phyloP scores from a whole-genome alignment of 345 rosid genomes.

The Linum usitatissimum region DNA sequence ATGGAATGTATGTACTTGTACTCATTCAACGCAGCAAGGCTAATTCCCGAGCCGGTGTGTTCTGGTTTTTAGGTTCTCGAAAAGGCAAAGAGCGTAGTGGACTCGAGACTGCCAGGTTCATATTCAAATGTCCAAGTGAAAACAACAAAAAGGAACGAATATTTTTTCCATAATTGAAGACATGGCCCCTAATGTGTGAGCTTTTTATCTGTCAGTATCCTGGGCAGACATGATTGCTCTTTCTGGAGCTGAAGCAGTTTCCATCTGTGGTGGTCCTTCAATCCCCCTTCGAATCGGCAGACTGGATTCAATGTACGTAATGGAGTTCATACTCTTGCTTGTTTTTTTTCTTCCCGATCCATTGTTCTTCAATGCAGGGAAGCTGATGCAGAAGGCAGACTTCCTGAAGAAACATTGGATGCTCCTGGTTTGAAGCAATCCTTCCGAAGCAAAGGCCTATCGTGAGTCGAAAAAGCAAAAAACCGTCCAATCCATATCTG shows the following conservation, averaged over 20 bases:
- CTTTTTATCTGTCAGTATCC: conserved; percentile 48
- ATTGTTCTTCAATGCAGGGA: conserved; percentile 28
- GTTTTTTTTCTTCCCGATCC: not conserved
- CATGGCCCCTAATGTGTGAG: conserved; percentile 18
- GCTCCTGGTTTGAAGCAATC: conserved; percentile 64
- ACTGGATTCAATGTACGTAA: conserved; percentile 57
- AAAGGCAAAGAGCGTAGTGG: conserved; percentile 69
- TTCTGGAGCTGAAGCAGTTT: conserved; percentile 87
- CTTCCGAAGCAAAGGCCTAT: conserved; percentile 75
- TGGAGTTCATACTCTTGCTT: not conserved
- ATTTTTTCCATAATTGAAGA: conserved; percentile 9
- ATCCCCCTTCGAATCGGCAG: conserved; percentile 64
- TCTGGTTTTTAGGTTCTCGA: conserved; percentile 43
- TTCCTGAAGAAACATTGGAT: conserved; percentile 64
- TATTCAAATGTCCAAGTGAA: no score
- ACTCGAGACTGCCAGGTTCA: conserved; percentile 57
- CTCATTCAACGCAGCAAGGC: no score
- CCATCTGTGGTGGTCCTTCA: conserved; percentile 81
- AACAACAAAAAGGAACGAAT: no score
- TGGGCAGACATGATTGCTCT: conserved; percentile 95
- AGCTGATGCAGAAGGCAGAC: conserved; percentile 76
- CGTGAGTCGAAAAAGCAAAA: conserved; percentile 47
- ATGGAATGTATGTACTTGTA: no score
- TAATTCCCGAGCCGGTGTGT: not conserved
- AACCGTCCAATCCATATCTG: not conserved